A percentile compares a stretch with the other conserved stretches of the same genome.
Evolutionary conservation across 768 basidiomycete genomes (phyloP).

Genomic region (Boletus rufocinnamomeus): DNA sequence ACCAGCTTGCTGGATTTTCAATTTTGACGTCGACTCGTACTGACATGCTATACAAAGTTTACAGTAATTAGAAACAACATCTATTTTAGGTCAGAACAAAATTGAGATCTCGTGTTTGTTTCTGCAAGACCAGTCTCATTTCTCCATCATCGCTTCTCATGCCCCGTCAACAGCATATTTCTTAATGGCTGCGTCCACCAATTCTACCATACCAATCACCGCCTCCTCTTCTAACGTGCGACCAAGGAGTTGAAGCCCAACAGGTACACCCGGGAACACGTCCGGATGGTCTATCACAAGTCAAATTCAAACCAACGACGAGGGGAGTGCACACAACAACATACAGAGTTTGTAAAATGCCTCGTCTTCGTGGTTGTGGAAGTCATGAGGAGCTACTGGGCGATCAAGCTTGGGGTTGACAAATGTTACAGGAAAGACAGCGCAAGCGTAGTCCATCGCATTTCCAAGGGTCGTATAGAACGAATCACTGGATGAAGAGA

Average conservation of each 20-base stretch:
- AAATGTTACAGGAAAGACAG: conserved; percentile 49
- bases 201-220: conserved; percentile 49
- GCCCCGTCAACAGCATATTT: conserved; percentile 1
- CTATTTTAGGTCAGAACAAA: not conserved
- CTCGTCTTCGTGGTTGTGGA: conserved; percentile 46
- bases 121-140: not conserved
- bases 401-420: conserved; percentile 46
- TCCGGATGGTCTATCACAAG: conserved; percentile 43
- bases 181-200: conserved; percentile 43
- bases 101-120: not conserved
- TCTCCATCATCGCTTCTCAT: not conserved
- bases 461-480: conserved; percentile 52
- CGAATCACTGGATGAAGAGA: conserved; percentile 33
- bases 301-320: not conserved
- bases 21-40: not conserved
- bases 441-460: conserved; percentile 45
- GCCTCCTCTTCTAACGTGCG: conserved; percentile 54
- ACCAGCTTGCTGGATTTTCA: no score
- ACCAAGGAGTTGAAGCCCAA: conserved; percentile 51
- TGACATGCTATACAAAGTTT: not conserved
- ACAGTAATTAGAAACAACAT: not conserved
- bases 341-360: conserved; percentile 47
- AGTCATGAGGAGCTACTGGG: conserved; percentile 38
- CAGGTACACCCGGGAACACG: conserved; percentile 45
- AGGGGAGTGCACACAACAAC: conserved; percentile 15